Evolutionary conservation across 306 rosid genomes (phyloP).

Genomic region (Dalbergia cultrata): DNA sequence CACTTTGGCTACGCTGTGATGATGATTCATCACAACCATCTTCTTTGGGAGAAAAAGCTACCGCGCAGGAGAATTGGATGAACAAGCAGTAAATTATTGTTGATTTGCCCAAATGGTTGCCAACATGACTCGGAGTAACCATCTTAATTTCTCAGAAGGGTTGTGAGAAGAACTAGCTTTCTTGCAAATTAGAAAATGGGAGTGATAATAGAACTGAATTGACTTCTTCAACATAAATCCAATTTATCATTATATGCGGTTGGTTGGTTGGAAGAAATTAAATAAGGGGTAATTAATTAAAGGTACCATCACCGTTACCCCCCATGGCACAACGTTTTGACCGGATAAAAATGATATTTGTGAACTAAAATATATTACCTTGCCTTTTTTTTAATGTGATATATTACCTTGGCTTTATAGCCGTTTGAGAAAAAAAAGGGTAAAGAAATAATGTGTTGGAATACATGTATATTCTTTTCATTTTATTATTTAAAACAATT

Average conservation of each 20-base stretch:
- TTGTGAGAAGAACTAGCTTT: not conserved
- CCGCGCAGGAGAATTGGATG: conserved; percentile 38
- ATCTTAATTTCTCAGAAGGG: conserved; percentile 16
- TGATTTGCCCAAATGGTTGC: not conserved
- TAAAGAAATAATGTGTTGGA: not conserved
- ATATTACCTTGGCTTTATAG: too few species aligned
- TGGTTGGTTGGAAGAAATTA: not conserved
- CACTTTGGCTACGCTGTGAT: not conserved
- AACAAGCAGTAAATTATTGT: conserved; percentile 10
- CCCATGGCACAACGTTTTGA: not conserved
- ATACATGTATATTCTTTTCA: too few species aligned
- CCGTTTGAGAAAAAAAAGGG: too few species aligned
- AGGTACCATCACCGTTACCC: too few species aligned
- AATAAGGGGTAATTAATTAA: not conserved
- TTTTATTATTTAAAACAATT: too few species aligned
- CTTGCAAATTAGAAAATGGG: not conserved
- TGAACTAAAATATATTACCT: not conserved
- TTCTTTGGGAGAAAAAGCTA: conserved; percentile 43
- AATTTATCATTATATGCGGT: too few species aligned
- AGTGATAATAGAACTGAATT: not conserved
- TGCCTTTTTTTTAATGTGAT: too few species aligned
- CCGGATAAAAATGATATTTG: not conserved
- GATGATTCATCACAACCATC: not conserved
- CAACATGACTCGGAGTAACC: conserved; percentile 1
- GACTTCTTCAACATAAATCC: not conserved